phyloP scores from a whole-genome alignment of 352 stramenopile species.

The Pythium insidiosum region DNA sequence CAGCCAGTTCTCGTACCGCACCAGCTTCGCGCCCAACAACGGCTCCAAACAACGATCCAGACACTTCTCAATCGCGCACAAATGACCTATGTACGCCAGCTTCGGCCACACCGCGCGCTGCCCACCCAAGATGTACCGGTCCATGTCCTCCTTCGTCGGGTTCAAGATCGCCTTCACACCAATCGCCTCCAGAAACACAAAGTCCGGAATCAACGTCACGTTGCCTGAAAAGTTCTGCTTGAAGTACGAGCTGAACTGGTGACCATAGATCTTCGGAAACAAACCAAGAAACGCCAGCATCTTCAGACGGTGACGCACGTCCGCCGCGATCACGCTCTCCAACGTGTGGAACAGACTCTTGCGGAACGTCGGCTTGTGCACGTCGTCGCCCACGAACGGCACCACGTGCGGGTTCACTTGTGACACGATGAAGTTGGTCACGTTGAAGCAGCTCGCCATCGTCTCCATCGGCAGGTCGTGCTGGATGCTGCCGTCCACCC shows the following conservation, averaged over 20 bases:
- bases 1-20: constrained; percentile 36
- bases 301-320: constrained; percentile 52
- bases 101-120: constrained; percentile 89
- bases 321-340: constrained; percentile 79
- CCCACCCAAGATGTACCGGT: constrained; percentile 73
- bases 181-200: constrained; percentile 80
- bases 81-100: constrained; percentile 90
- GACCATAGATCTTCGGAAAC: constrained; percentile 75
- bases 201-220: constrained; percentile 91
- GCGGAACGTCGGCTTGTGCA: constrained; percentile 55
- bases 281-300: constrained; percentile 83
- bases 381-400: constrained; percentile 87
- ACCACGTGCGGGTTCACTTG: constrained; percentile 90
- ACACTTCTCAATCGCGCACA: constrained; percentile 89
- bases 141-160: constrained; percentile 63
- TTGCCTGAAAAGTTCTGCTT: constrained; percentile 96
- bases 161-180: constrained; percentile 82
- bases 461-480: constrained; percentile 90
- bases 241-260: constrained; percentile 74
- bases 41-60: constrained; percentile 31
- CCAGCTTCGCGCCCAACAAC: constrained; percentile 10
- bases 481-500: constrained; percentile 90
- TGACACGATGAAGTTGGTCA: constrained; percentile 91
- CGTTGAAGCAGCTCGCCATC: constrained; percentile 91
- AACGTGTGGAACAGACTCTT: constrained; percentile 65